Percentiles rank a stretch among this genome's conserved stretches.
Conservation (phyloP, 2,329 filamentous ascomycete species). For the Rutstroemia sp. region DNA sequence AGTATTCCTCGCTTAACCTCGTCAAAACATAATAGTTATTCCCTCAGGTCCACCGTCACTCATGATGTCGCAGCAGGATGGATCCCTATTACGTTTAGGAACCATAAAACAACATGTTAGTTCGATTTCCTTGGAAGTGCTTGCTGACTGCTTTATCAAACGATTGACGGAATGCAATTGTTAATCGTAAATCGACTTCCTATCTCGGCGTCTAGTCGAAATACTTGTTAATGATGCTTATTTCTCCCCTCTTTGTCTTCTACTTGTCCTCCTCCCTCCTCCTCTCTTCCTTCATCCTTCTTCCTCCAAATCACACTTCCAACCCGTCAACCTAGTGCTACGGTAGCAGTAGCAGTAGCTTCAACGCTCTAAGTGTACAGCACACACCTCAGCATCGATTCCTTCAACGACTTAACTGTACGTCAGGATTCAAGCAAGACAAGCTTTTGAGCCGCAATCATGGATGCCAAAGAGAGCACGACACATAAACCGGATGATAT, state of each 20-base stretch:
- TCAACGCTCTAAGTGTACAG: too few species aligned
- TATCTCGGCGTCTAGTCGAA: slow-evolving; percentile 2
- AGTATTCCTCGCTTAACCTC: neutral
- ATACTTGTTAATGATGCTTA: slow-evolving; percentile 1
- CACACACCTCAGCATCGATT: neutral
- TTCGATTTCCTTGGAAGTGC: neutral
- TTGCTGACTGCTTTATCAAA: neutral
- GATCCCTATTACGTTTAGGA: slow-evolving; percentile 2
- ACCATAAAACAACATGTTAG: slow-evolving; percentile 1
- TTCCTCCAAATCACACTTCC: neutral
- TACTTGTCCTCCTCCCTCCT: neutral
- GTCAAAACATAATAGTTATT: slow-evolving; percentile 8
- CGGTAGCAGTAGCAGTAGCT: too few species aligned
- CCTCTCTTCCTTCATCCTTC: neutral
- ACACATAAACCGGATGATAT: slow-evolving; percentile 1
- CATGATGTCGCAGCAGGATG: slow-evolving; percentile 1
- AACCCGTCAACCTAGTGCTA: neutral
- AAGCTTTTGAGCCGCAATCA: neutral
- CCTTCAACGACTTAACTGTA: neutral
- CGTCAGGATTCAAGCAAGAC: neutral
- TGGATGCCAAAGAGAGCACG: neutral
- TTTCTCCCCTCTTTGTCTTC: neutral
- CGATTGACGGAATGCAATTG: neutral
- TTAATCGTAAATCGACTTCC: slow-evolving; percentile 2
- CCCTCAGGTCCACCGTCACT: neutral